Evolutionary conservation across 257 asterid genomes (phyloP).

Genomic region (Capsicum chinense): DNA sequence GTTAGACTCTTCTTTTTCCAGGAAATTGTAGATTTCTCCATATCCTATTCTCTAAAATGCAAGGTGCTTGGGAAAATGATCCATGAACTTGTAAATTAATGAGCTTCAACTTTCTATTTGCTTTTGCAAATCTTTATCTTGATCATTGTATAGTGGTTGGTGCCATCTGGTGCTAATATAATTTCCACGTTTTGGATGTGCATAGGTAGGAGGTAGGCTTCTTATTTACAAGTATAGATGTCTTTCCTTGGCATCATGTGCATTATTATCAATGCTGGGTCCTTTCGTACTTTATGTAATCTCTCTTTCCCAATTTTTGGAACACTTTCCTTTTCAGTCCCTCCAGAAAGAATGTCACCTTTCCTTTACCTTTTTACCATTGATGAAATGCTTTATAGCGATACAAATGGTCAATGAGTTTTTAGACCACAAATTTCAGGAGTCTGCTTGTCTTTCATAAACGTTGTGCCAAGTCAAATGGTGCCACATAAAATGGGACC

Average conservation of each 20-base stretch:
- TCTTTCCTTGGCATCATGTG: neutral
- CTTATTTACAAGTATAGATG: neutral
- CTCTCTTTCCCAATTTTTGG: neutral
- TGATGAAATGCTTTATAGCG: neutral
- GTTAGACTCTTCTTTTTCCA: neutral
- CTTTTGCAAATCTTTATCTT: neutral
- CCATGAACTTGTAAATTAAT: neutral
- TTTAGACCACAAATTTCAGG: neutral
- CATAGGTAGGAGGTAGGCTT: slow-evolving; percentile 15
- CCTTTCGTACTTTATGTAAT: neutral
- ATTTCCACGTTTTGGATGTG: neutral
- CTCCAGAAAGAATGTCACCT: neutral
- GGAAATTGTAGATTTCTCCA: neutral
- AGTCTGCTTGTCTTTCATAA: neutral
- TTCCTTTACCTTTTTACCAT: neutral
- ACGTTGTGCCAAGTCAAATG: neutral
- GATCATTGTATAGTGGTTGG: slow-evolving; percentile 13
- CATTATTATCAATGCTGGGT: neutral
- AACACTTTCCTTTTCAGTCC: neutral
- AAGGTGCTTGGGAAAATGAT: slow-evolving; percentile 6
- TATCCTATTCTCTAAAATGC: neutral
- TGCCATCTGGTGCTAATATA: slow-evolving; percentile 3
- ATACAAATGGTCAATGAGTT: neutral
- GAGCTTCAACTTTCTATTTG: neutral
- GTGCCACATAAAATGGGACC: neutral